Base-by-base conservation (phyloP, 2,329 filamentous ascomycete genomes). In the Fusarium decemcellulare region DNA sequence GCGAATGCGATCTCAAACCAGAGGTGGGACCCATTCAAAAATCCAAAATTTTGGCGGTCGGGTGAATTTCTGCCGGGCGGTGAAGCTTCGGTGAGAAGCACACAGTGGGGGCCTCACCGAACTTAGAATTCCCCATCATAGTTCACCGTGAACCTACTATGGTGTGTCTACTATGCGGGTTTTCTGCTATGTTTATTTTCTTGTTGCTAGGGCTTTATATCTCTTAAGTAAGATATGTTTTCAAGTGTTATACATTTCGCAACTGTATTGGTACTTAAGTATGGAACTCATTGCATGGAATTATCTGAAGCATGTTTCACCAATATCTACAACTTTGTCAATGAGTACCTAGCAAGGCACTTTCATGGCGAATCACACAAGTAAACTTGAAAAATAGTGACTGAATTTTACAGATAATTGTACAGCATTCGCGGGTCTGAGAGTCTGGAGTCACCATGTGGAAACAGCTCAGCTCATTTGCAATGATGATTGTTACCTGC, bases 31-130 rank as follows among this genome's bases (percentile, higher is more conserved):
- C 59, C 63, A 63, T 60, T 72, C 66, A 70, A 73, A 77, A 77
- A 76, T 76, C 78, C 78, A 79, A 82, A 81, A 81, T 72, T 79
- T 80, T 81, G 78, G 76, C 73, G 72, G 74, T 73, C 67, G 61
- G 65, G 50, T 12, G 34, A 59, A 50, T 69, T 81, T 81, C 77
- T 82, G 80, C 81, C 78, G 77, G 79, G 81, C 80, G 80, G 81
- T 81, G 75, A 64, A 61, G 32, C 0, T 0, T 51, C 30, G 56
- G 65, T 71, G 42, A 65, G 61, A 39, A 23, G 16, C 16, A n/a
- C 27, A 27, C 6, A 51, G 63, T 72, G 71, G 71, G 68, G 63
- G 46, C n/a, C 16, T 18, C 14, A 44, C 56, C 57, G 44, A 53
- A 40, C 5, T 40, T 14, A 16, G 6, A 18, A 11, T 6, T 42